Evolutionary conservation across 2,329 filamentous ascomycete genomes (phyloP).

Genomic region (Paecilomyces variotii): DNA sequence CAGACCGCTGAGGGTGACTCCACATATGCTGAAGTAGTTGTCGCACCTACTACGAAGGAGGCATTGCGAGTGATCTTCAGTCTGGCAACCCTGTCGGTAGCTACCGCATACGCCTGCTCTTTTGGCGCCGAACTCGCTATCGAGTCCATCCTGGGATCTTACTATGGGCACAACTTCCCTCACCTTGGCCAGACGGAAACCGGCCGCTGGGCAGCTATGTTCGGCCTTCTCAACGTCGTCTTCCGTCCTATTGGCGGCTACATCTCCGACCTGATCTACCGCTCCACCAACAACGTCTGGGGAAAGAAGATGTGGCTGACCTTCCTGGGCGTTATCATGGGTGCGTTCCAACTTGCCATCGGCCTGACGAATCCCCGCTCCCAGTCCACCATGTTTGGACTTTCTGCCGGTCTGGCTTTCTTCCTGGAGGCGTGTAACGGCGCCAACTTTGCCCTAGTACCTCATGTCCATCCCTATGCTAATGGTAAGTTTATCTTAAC

Average conservation of each 20-base stretch:
- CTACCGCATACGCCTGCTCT: conserved; percentile 50
- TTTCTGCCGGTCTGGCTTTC: conserved; percentile 68
- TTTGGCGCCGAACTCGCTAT: conserved; percentile 55
- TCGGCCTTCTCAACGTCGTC: conserved; percentile 45
- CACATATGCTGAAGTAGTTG: conserved; percentile 51
- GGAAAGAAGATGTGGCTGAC: conserved; percentile 57
- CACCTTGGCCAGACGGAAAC: conserved; percentile 46
- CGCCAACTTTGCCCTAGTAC: conserved; percentile 76
- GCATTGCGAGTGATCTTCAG: conserved; percentile 55
- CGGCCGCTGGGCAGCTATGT: conserved; percentile 50
- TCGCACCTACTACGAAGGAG: conserved; percentile 56
- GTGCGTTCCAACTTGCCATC: conserved; percentile 55
- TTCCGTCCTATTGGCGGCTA: conserved; percentile 43
- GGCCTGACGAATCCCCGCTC: conserved; percentile 56
- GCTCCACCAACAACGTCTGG: conserved; percentile 46
- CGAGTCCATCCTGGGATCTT: conserved; percentile 53
- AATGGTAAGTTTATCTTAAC: conserved; percentile 53
- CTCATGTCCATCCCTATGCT: conserved; percentile 74
- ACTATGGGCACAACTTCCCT: conserved; percentile 51
- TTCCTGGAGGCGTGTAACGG: conserved; percentile 83
- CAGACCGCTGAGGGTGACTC: conserved; percentile 44
- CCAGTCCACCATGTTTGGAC: conserved; percentile 61
- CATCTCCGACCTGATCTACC: conserved; percentile 50
- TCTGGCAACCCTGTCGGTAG: conserved; percentile 46
- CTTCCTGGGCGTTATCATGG: conserved; percentile 47